Evolutionary conservation across 177 flowering plant species (phyloP), one percentile per base, ranked within the genome.

Genomic region (Telopea speciosissima): DNA sequence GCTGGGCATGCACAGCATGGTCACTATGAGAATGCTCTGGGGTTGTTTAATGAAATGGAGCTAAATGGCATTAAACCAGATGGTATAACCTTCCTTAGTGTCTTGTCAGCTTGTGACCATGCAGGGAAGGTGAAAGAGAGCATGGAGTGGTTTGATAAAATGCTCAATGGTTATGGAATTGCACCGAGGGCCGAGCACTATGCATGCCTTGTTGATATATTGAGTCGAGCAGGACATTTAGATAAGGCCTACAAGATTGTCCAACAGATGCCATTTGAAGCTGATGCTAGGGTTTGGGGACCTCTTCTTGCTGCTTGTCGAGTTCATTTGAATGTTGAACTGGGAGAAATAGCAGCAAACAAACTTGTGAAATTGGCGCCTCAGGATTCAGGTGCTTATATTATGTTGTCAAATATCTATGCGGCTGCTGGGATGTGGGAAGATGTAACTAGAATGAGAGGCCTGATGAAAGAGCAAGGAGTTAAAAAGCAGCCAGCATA

Each of bases 1-100:
- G 78, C 87, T 16, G 84, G 78, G 7, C 80, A 78, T 77, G 84
- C 82, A 28, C 88, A 78, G 26, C 83, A 83, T 75, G 88, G 88
- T 9, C 76, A 75, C 73, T 74, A 79, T 64, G 81, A 75, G 16
- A 78, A 73, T 76, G 86, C 80, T 65, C 42, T 79, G 26, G 56
- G 22, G 66, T 75, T 72, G 22, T 83, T 85, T 72, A 14, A 68
- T 33, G 69, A 73, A 69, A 82, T 83, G 85, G 36, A 52, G 17
- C 24, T 23, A 42, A 70, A 16, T 67, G 79, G 82, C 23, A 31
- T 77, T 42, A 72, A 73, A 68, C 88, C 88, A 16, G 85, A 86
- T 67, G 84, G 80, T 36, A 68, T 82, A 77, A 85, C 89, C 21
- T 84, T 85, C 75, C 83, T 83, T 54, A 75, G 78, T 71, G 49